A percentile compares a stretch with the other conserved stretches of the same genome.
phyloP scores from a whole-genome alignment of 495 filamentous ascomycete genomes.

The Pyrenopolyporus hunteri region DNA sequence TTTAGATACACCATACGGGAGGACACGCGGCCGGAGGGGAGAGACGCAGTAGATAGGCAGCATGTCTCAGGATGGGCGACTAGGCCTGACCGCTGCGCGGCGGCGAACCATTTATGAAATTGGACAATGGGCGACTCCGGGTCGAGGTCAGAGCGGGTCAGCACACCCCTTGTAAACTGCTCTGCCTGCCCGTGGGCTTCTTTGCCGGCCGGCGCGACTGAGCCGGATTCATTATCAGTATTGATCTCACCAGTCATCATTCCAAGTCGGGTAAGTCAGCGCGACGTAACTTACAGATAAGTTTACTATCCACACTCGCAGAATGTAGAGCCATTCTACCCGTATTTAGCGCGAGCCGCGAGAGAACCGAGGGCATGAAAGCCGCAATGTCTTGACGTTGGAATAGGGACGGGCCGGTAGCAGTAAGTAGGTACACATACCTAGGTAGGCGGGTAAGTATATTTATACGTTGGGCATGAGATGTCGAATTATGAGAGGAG shows the following conservation, averaged over 20 bases:
- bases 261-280: constrained; percentile 19
- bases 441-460: too few relatives aligned
- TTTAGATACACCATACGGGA: constrained; percentile 92
- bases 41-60: constrained; percentile 79
- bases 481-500: too few relatives aligned
- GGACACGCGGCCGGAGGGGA: constrained; percentile 84
- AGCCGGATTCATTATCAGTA: not conserved
- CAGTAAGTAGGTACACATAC: too few relatives aligned
- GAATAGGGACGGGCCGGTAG: not conserved
- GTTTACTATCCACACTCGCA: constrained; percentile 48
- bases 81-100: constrained; percentile 60
- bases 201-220: constrained; percentile 50
- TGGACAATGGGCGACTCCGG: constrained; percentile 69
- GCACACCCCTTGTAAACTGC: constrained; percentile 65
- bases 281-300: constrained; percentile 61
- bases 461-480: too few relatives aligned
- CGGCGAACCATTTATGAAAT: constrained; percentile 86
- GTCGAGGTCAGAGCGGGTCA: constrained; percentile 60
- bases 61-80: constrained; percentile 78
- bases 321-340: constrained; percentile 57
- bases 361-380: constrained; percentile 29
- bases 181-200: constrained; percentile 58
- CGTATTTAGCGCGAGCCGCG: constrained; percentile 24
- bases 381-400: not conserved
- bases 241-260: not conserved